These are phyloP conservation scores for Cinchona pubescens DNA, from an alignment of 257 asterid genomes.

Conservation along the genomic window DNA sequence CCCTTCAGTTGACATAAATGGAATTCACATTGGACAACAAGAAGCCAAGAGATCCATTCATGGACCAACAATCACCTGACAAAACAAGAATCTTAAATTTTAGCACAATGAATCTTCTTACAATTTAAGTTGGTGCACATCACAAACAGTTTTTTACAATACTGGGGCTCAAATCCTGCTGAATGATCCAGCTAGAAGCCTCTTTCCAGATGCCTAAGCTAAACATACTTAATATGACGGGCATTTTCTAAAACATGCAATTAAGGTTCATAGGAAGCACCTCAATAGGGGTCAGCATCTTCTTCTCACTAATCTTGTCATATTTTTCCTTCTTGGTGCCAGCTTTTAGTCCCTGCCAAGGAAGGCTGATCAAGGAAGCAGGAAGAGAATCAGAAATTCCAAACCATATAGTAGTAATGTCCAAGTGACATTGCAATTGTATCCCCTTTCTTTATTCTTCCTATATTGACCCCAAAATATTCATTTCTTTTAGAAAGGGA, in stretches of 20 bases:
- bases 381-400: constrained; percentile 17
- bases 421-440: background rate
- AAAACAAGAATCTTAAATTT: background rate
- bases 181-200: background rate
- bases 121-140: background rate
- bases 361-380: constrained; percentile 48
- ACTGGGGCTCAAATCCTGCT: background rate
- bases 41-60: background rate
- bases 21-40: background rate
- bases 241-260: background rate
- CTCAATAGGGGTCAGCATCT: constrained; percentile 90
- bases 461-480: background rate
- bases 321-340: constrained; percentile 95
- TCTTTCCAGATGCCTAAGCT: background rate
- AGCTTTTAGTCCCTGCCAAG: constrained; percentile 98
- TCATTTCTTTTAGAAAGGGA: too few relatives aligned
- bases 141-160: background rate
- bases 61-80: background rate
- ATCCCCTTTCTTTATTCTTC: background rate
- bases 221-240: background rate
- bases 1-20: background rate
- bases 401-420: background rate
- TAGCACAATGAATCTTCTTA: background rate
- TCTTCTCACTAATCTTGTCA: constrained; percentile 94
- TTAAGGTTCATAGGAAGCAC: constrained; percentile 34